Evolutionary conservation across 768 basidiomycete genomes (phyloP).

Genomic region (Kwoniella heveanensis): DNA sequence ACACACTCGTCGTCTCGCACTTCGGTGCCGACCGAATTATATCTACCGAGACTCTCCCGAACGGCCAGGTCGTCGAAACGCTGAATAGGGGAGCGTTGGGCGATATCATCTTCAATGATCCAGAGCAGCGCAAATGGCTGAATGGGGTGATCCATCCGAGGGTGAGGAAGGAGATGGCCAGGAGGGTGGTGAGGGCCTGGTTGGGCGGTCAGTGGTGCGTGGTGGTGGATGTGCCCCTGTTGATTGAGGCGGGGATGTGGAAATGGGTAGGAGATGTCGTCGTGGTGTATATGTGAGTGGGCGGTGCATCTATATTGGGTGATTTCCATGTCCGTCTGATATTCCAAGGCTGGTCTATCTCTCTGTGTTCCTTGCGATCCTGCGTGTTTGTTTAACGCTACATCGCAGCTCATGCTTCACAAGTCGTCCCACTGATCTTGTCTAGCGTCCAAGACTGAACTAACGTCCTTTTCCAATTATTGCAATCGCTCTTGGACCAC

Average conservation of each 20-base stretch:
- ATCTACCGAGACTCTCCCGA: conserved; percentile 62
- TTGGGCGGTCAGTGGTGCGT: conserved; percentile 73
- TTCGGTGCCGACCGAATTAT: conserved; percentile 73
- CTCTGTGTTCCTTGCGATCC: neutral
- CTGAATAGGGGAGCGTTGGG: conserved; percentile 85
- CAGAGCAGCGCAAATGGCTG: conserved; percentile 68
- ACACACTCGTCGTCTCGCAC: conserved; percentile 65
- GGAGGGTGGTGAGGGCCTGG: conserved; percentile 71
- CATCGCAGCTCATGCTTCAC: too few relatives aligned
- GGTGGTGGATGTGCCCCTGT: conserved; percentile 84
- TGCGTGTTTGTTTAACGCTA: too few relatives aligned
- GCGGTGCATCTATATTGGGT: too few relatives aligned
- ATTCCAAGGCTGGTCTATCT: too few relatives aligned
- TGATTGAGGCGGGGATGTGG: conserved; percentile 86
- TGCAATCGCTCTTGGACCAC: neutral
- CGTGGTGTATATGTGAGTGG: conserved; percentile 83
- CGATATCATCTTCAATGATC: conserved; percentile 78
- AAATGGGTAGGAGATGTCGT: conserved; percentile 78
- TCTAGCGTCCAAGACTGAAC: too few relatives aligned
- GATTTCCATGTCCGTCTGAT: too few relatives aligned
- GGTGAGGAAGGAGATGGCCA: conserved; percentile 75
- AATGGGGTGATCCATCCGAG: conserved; percentile 90
- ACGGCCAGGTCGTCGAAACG: conserved; percentile 21
- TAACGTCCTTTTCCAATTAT: too few relatives aligned
- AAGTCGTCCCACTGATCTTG: too few relatives aligned